Evolutionary conservation across 2,329 filamentous ascomycete species (phyloP), one percentile per base, ranked within the genome.

Genomic region (Byssothecium circinans): DNA sequence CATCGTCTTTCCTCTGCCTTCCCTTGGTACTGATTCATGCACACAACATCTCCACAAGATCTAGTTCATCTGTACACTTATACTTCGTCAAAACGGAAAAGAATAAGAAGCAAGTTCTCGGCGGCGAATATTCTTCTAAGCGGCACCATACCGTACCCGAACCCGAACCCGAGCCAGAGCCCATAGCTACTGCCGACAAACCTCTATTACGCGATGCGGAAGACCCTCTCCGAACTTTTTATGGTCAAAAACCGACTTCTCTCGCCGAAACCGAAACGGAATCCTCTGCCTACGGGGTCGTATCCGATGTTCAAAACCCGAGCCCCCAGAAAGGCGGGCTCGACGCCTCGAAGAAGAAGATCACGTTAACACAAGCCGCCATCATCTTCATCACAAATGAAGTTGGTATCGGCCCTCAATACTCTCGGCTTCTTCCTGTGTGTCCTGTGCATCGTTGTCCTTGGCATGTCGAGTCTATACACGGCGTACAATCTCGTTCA

Each of bases 321-420:
- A 61, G 57, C 37, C 25, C 49, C 3, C 37, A 38, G 15, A 47
- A 46, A 11, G 27, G 30, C 18, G 43, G 50, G 20, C 37, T 45
- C n/a, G 25, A 33, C 12, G 39, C 48, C n/a, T 47, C 20, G 17
- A 15, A 33, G 15, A 60, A 54, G 47, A 63, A 63, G 38, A 53
- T 63, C 33, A 60, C 49, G 18, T 61, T 57, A 15, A 53, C 59
- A 38, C 58, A 64, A 58, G 59, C 61, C 22, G 60, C 58, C 40
- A 62, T 65, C 14, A 65, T 65, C 17, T 62, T 65, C 41, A 48
- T 65, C 43, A 65, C 61, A 3, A 65, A 64, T 35, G 60, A 65
- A 40, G 58, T 65, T 17, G 61, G 62, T 27, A 64, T 65, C n/a
- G 62, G 62, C 60, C 8, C 52, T 65, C 19, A 59, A 63, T 30